Evolutionary conservation across 768 basidiomycete species (phyloP).

Genomic region (Mycena amicta): DNA sequence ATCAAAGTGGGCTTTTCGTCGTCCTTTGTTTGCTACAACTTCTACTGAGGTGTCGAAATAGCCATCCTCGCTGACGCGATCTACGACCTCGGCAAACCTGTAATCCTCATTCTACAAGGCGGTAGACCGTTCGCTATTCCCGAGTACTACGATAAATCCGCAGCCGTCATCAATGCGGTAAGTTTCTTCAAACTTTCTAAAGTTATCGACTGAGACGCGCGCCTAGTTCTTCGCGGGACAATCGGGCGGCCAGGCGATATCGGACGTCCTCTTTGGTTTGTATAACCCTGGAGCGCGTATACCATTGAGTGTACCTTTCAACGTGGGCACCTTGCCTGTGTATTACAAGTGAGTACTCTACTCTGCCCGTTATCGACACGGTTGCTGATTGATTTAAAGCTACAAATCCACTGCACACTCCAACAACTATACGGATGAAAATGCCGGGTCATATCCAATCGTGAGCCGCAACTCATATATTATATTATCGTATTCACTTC

Average conservation of each 20-base stretch:
- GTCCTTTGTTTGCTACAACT: no score
- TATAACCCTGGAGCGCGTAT: constrained; percentile 30
- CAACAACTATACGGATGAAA: constrained; percentile 25
- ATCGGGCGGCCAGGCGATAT: constrained; percentile 30
- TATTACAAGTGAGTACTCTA: constrained; percentile 26
- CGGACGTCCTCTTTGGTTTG: constrained; percentile 27
- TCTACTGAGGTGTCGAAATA: neutral
- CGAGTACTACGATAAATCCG: constrained; percentile 21
- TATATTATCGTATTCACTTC: neutral
- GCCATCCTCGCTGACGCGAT: constrained; percentile 28
- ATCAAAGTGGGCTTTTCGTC: constrained; percentile 26
- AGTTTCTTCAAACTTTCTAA: neutral
- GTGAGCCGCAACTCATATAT: constrained; percentile 8
- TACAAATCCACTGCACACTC: constrained; percentile 26
- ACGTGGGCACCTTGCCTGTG: constrained; percentile 25
- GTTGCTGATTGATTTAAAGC: neutral
- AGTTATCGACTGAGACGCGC: neutral
- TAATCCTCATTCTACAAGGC: constrained; percentile 27
- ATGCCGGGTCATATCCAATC: constrained; percentile 24
- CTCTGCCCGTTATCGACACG: neutral
- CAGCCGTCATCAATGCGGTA: constrained; percentile 28
- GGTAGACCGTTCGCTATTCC: constrained; percentile 31
- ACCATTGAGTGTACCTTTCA: constrained; percentile 27
- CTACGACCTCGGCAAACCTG: constrained; percentile 26
- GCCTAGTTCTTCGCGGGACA: constrained; percentile 30